These are phyloP conservation scores for Colletotrichum cereale DNA, from an alignment of 2,329 filamentous ascomycete species.

Conservation along the genomic window DNA sequence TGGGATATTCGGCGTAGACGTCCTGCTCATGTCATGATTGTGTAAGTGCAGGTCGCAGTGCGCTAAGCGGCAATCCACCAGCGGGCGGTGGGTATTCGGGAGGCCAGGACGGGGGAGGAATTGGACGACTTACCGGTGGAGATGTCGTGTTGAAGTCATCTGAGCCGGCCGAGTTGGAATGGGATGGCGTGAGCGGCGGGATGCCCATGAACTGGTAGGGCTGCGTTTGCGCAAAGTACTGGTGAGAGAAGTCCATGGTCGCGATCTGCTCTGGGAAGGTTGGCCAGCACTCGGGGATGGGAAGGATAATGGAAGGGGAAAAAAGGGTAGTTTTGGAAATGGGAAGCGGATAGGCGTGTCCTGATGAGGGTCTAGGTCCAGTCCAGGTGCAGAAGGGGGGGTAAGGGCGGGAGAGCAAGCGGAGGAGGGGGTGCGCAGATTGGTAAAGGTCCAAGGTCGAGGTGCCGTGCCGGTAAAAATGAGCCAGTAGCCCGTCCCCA, in stretches of 20 bases:
- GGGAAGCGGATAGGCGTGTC: conserved; percentile 35
- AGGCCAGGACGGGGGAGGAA: conserved; percentile 38
- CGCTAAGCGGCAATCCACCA: conserved; percentile 47
- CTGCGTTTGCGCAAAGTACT: conserved; percentile 62
- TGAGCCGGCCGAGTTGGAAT: conserved; percentile 66
- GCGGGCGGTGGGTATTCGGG: conserved; percentile 45
- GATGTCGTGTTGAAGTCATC: conserved; percentile 68
- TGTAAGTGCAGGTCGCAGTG: conserved; percentile 47
- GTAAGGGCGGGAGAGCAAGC: background rate
- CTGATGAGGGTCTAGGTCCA: conserved; percentile 36
- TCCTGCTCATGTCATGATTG: conserved; percentile 58
- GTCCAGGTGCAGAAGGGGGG: conserved; percentile 14
- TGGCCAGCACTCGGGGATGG: conserved; percentile 12
- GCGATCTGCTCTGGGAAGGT: conserved; percentile 30
- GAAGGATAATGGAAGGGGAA: background rate
- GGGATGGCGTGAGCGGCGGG: conserved; percentile 66
- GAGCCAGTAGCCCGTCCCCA: conserved; percentile 5
- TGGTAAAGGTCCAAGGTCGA: conserved; percentile 19
- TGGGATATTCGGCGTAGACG: conserved; percentile 60
- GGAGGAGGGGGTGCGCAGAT: conserved; percentile 14
- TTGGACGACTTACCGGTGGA: conserved; percentile 62
- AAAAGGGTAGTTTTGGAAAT: conserved; percentile 1
- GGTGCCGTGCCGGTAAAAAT: conserved; percentile 24
- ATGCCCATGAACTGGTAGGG: conserved; percentile 68
- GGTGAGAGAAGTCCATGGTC: conserved; percentile 67